phyloP scores from a whole-genome alignment of 225 moss, liverwort and hornwort genomes.

The Takakia lepidozioides region DNA sequence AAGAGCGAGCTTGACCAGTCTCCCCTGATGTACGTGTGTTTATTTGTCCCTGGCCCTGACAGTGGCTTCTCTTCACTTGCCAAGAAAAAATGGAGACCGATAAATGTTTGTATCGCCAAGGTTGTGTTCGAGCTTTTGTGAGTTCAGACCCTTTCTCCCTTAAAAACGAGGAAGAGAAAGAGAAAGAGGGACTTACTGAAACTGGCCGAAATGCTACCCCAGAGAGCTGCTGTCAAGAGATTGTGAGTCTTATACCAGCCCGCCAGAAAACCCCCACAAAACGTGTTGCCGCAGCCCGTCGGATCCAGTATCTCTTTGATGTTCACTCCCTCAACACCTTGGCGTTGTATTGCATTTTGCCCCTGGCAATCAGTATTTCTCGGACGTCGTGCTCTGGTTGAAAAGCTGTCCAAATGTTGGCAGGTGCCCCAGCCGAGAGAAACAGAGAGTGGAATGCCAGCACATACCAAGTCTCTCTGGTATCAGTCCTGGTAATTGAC shows the following conservation, averaged over 20 bases:
- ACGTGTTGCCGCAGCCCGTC: constrained; percentile 84
- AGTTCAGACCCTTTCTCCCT: too few relatives aligned
- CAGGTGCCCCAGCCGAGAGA: too few relatives aligned
- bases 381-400: too few relatives aligned
- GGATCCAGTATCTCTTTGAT: constrained; percentile 57
- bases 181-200: constrained; percentile 45
- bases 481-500: constrained; percentile 46
- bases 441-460: constrained; percentile 63
- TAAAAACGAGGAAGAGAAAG: too few relatives aligned
- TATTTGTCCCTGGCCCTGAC: too few relatives aligned
- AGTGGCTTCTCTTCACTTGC: too few relatives aligned
- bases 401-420: too few relatives aligned
- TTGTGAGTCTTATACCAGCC: constrained; percentile 64
- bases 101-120: too few relatives aligned
- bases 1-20: too few relatives aligned
- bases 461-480: constrained; percentile 85
- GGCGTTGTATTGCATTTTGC: constrained; percentile 7
- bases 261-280: constrained; percentile 76
- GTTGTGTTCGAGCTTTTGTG: too few relatives aligned
- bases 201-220: constrained; percentile 82
- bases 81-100: too few relatives aligned
- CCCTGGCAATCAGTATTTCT: constrained; percentile 1
- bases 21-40: too few relatives aligned
- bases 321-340: constrained; percentile 21
- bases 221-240: constrained; percentile 66